A percentile compares a stretch with the other conserved stretches of the same genome.
These are phyloP conservation scores for Peronospora belbahrii DNA, from an alignment of 352 stramenopile species.

Conservation along the genomic window DNA sequence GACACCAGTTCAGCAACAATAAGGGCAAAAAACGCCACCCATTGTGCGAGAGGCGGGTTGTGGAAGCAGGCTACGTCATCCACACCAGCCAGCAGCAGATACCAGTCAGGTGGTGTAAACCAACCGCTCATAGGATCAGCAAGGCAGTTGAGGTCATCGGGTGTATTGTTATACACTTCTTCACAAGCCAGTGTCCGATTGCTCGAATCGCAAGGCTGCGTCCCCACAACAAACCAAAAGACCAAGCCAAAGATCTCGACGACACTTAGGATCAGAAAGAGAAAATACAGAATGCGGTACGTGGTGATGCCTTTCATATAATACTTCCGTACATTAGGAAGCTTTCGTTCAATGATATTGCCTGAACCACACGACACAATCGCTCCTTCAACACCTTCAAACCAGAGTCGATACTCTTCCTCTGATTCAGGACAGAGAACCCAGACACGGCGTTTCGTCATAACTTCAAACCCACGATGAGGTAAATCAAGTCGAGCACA, in stretches of 20 bases:
- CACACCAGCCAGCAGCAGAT: conserved; percentile 60
- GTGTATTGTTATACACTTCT: conserved; percentile 51
- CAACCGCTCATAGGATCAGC: conserved; percentile 51
- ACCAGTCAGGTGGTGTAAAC: conserved; percentile 68
- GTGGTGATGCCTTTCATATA: conserved; percentile 80
- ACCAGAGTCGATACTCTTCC: conserved; percentile 82
- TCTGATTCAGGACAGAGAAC: conserved; percentile 80
- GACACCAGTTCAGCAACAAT: conserved; percentile 56
- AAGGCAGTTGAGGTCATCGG: conserved; percentile 47
- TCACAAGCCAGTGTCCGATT: conserved; percentile 41
- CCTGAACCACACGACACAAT: conserved; percentile 67
- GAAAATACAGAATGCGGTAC: conserved; percentile 72
- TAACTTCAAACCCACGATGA: conserved; percentile 70
- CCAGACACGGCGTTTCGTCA: conserved; percentile 79
- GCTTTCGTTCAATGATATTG: conserved; percentile 82
- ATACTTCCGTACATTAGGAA: conserved; percentile 86
- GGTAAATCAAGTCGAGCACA: conserved; percentile 74
- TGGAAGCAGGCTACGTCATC: conserved; percentile 76
- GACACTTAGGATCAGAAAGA: conserved; percentile 64
- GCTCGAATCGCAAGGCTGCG: conserved; percentile 63
- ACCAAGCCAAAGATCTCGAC: conserved; percentile 64
- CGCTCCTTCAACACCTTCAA: conserved; percentile 63
- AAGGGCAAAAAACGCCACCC: conserved; percentile 74
- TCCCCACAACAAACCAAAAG: conserved; percentile 75
- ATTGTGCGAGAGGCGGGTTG: conserved; percentile 62